Base-by-base conservation (phyloP, 768 basidiomycete genomes). In the Amanita polypyramis region DNA sequence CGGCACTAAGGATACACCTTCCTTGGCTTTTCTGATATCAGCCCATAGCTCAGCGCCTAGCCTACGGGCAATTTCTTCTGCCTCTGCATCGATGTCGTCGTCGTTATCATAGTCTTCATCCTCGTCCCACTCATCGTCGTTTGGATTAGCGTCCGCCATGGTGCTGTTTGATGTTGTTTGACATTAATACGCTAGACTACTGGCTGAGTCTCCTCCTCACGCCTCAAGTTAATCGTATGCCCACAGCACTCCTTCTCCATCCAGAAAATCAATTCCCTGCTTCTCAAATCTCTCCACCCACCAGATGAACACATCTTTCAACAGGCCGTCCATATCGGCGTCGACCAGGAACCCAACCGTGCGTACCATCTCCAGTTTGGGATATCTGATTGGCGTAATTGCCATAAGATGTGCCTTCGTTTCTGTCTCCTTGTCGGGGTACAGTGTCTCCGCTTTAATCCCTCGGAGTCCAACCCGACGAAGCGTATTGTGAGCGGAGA, bases 21-120 rank as follows among this genome's bases (percentile, higher is more conserved):
- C 74, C 51, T 74, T 77, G 4, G 73, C 82, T 58, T 77, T 81
- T 56, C 65, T 77, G 42, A 88, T 82, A 55, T 85, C 83, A 2
- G 85, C 86, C 77, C 79, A 82, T 5, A 89, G 69, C 50, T 89
- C 79, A 54, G 83, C 83, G n/a, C 82, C 79, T 25, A 90, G 65
- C 21, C 80, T 69, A 39, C 81, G 73, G 4, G 83, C 83, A 55
- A 85, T 85, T 55, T 81, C 84, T 53, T 82, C 76, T 2, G 84
- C 85, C 49, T 85, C 80, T 4, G 81, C 82, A 20, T 80, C 77
- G 19, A 76, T 74, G 56, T 76, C 75, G 20, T 76, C 75, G 32
- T 80, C 78, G 2, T 77, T 79, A 14, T 78, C 79, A 3, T 78
- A 76, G 6, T 76, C 75, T 1, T 70, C 74, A 30, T 74, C 71